Conservation (phyloP, 352 stramenopile species). For the Phytophthora pisi region DNA sequence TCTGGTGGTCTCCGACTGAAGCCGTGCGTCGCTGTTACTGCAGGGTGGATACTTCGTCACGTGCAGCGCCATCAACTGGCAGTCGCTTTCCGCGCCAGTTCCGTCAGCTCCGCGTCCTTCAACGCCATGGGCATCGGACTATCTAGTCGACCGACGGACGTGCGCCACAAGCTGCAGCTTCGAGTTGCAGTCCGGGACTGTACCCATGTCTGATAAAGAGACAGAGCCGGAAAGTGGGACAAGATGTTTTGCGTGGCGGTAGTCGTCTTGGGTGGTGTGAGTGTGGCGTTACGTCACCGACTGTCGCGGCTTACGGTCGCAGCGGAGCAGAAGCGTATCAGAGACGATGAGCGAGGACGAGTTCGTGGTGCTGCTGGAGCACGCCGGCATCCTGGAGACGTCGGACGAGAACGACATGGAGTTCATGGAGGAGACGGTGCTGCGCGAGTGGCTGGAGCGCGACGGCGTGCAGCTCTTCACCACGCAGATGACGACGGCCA, state of each 20-base stretch:
- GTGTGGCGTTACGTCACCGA: conserved; percentile 5
- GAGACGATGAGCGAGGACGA: conserved; percentile 80
- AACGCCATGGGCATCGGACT: not conserved
- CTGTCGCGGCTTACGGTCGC: conserved; percentile 1
- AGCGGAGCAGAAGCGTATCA: conserved; percentile 6
- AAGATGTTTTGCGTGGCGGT: conserved; percentile 4
- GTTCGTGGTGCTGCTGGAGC: conserved; percentile 84
- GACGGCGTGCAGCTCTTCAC: conserved; percentile 73
- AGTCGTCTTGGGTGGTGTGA: not conserved
- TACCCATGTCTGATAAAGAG: conserved; percentile 26
- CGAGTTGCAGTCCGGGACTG: conserved; percentile 16
- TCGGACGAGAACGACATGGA: conserved; percentile 74
- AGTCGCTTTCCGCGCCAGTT: not conserved
- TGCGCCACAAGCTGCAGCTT: conserved; percentile 1
- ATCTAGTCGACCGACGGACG: not conserved
- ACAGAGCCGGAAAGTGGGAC: conserved; percentile 20
- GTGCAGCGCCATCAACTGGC: conserved; percentile 10
- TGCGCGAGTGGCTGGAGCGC: conserved; percentile 74
- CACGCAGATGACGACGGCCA: conserved; percentile 33
- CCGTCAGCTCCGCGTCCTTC: conserved; percentile 2
- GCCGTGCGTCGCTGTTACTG: conserved; percentile 17
- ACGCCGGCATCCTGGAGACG: conserved; percentile 76
- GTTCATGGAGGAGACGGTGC: conserved; percentile 67
- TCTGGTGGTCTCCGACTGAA: not conserved
- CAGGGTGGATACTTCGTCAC: not conserved